Percentiles rank a stretch among this genome's conserved stretches.
Evolutionary conservation across 2,329 filamentous ascomycete species (phyloP).

Genomic region (Pseudogymnoascus sp.): DNA sequence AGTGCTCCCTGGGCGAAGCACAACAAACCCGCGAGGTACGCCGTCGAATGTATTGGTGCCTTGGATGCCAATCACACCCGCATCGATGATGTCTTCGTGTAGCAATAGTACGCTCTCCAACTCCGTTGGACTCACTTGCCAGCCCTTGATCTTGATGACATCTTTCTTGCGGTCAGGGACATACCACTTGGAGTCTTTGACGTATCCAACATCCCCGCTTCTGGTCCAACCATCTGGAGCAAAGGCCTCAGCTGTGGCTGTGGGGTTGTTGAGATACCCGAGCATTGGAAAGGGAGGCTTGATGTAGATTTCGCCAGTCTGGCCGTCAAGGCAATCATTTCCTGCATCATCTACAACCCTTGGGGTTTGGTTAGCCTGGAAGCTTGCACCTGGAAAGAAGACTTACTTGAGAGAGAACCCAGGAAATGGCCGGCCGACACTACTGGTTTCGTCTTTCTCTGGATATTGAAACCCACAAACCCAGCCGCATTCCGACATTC

Average conservation of each 20-base stretch:
- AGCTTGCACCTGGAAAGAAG: neutral
- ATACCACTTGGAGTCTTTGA: constrained; percentile 31
- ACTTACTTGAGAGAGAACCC: constrained; percentile 30
- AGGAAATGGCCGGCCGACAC: constrained; percentile 39
- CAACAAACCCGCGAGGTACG: constrained; percentile 40
- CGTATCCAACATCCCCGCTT: constrained; percentile 40
- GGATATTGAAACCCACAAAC: constrained; percentile 32
- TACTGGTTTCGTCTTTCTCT: constrained; percentile 34
- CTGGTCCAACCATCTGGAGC: constrained; percentile 30
- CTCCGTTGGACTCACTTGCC: constrained; percentile 42
- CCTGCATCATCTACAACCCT: constrained; percentile 23
- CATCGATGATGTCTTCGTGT: constrained; percentile 38
- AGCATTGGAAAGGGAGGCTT: constrained; percentile 27
- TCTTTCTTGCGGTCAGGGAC: constrained; percentile 39
- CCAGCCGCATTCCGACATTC: constrained; percentile 47
- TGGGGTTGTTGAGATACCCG: constrained; percentile 31
- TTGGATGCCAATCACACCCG: constrained; percentile 37
- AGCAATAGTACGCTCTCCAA: constrained; percentile 39
- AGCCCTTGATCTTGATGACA: constrained; percentile 41
- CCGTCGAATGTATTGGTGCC: constrained; percentile 29
- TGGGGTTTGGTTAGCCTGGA: constrained; percentile 5
- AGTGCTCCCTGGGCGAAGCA: constrained; percentile 24
- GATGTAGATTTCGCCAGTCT: constrained; percentile 24
- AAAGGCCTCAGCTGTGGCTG: constrained; percentile 24
- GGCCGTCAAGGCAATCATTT: constrained; percentile 25